Conservation (phyloP, 345 rosid genomes). For the Microthlaspi erraticum region DNA sequence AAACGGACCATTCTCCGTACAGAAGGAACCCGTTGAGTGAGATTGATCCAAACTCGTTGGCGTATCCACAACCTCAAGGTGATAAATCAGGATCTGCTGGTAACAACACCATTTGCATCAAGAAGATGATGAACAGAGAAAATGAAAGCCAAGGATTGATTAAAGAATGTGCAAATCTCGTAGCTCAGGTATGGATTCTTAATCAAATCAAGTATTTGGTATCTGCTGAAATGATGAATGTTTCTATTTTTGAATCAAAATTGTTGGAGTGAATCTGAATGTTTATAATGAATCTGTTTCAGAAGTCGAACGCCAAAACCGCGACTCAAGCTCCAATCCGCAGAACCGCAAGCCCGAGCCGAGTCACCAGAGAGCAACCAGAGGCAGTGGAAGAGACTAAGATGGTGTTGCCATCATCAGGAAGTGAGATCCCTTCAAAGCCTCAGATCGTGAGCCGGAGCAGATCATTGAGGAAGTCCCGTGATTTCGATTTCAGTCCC, state of each 20-base stretch:
- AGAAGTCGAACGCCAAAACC: constrained; percentile 48
- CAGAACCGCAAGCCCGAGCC: constrained; percentile 41
- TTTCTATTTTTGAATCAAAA: not conserved
- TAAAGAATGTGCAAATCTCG: constrained; percentile 44
- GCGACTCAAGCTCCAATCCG: constrained; percentile 42
- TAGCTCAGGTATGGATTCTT: constrained; percentile 46
- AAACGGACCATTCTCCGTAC: constrained; percentile 80
- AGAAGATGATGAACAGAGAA: constrained; percentile 41
- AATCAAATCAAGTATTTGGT: not conserved
- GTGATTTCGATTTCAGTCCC: constrained; percentile 72
- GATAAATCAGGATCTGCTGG: constrained; percentile 39
- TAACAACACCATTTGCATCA: constrained; percentile 36
- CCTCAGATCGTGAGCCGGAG: constrained; percentile 65
- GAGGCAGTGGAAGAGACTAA: constrained; percentile 47
- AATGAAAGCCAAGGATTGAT: constrained; percentile 24
- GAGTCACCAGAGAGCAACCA: constrained; percentile 46
- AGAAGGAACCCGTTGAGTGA: constrained; percentile 78
- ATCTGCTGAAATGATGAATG: constrained; percentile 1
- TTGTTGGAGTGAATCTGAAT: not conserved
- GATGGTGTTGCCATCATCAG: constrained; percentile 39
- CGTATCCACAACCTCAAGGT: constrained; percentile 49
- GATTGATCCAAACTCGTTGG: constrained; percentile 62
- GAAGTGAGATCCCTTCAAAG: constrained; percentile 47
- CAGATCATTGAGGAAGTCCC: constrained; percentile 74
- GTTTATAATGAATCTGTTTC: constrained; percentile 25